Percentiles rank a stretch among this genome's conserved stretches.
phyloP scores from a whole-genome alignment of 176 grass and related monocot genomes.

The Avena atlantica region DNA sequence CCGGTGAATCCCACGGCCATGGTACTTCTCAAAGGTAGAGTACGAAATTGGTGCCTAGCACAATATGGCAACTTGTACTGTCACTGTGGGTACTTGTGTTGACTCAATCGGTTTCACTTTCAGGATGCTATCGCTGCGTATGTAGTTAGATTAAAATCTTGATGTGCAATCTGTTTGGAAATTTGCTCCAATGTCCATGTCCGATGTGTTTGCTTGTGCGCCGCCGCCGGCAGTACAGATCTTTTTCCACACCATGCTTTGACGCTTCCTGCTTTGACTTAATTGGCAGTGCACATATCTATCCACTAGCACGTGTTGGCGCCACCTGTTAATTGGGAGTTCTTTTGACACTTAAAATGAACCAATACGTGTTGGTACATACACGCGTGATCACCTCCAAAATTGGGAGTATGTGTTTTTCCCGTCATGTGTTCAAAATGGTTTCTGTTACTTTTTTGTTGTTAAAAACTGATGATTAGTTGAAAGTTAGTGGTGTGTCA shows the following conservation, averaged over 20 bases:
- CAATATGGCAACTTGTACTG: not conserved
- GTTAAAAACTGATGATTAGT: no score
- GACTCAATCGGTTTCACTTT: not conserved
- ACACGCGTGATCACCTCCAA: no score
- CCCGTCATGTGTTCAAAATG: no score
- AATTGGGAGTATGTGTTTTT: no score
- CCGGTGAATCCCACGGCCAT: slow-evolving; percentile 4
- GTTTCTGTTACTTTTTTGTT: no score
- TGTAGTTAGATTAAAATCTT: not conserved
- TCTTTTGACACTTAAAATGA: no score
- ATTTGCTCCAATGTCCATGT: not conserved
- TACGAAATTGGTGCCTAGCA: not conserved
- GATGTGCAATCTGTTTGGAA: not conserved
- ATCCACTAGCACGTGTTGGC: not conserved
- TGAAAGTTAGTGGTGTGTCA: no score
- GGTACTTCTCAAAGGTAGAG: not conserved
- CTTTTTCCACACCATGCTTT: not conserved
- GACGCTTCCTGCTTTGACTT: not conserved
- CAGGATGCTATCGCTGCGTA: not conserved
- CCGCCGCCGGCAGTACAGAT: not conserved
- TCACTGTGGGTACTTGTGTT: not conserved
- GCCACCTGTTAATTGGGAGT: not conserved
- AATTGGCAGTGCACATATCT: not conserved
- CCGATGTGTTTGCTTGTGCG: slow-evolving; percentile 1
- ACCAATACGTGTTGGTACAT: no score